Conservation (phyloP, 2,329 filamentous ascomycete species). For the Meredithiella fracta region DNA sequence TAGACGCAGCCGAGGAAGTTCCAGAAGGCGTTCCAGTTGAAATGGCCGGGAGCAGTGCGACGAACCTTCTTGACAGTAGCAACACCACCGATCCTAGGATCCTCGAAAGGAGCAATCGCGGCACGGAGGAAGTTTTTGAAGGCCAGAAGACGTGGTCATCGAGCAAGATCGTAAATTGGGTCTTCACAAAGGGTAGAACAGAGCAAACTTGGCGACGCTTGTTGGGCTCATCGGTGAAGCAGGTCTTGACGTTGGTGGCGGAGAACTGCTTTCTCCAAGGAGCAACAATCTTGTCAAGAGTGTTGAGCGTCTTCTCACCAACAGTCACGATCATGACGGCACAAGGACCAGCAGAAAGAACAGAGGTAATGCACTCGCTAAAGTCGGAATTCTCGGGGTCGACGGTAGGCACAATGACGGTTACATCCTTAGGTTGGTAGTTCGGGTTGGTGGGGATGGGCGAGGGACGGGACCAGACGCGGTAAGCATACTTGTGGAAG, state of each 20-base stretch:
- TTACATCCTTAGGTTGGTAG: conserved; percentile 26
- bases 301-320: conserved; percentile 19
- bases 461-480: conserved; percentile 23
- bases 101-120: conserved; percentile 28
- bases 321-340: conserved; percentile 31
- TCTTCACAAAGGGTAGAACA: conserved; percentile 24
- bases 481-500: conserved; percentile 26
- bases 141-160: conserved; percentile 41
- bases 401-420: conserved; percentile 36
- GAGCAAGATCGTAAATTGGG: conserved; percentile 28
- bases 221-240: conserved; percentile 22
- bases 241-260: conserved; percentile 20
- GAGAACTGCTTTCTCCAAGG: conserved; percentile 8
- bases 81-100: conserved; percentile 34
- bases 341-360: conserved; percentile 24
- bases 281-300: conserved; percentile 15
- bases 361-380: conserved; percentile 24
- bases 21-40: conserved; percentile 23
- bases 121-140: conserved; percentile 24
- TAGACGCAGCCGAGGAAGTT: conserved; percentile 44
- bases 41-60: conserved; percentile 21
- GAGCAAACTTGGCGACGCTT: conserved; percentile 33
- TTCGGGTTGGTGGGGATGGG: conserved; percentile 18
- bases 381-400: conserved; percentile 28
- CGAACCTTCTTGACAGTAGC: conserved; percentile 39